Conservation (phyloP, 2,329 filamentous ascomycete species). For the Colletotrichum ledebouriae region DNA sequence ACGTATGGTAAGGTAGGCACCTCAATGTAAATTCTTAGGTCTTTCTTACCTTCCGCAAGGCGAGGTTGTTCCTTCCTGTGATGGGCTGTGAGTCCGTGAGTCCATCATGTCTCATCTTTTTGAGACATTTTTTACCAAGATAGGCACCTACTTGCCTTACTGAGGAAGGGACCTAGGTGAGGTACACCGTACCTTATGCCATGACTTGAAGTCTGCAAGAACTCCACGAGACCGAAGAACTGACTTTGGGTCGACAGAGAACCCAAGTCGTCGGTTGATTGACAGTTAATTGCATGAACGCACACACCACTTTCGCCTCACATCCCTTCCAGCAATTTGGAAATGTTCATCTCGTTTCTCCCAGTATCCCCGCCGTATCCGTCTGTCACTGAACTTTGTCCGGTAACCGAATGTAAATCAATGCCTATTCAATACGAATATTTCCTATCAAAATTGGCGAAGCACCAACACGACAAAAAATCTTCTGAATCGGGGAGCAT, state of each 20-base stretch:
- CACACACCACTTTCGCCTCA: slow-evolving; percentile 21
- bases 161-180: too few relatives aligned
- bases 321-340: slow-evolving; percentile 21
- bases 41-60: too few relatives aligned
- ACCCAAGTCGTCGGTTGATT: not conserved
- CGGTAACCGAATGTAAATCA: slow-evolving; percentile 34
- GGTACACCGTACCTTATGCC: too few relatives aligned
- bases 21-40: too few relatives aligned
- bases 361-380: slow-evolving; percentile 13
- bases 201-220: too few relatives aligned
- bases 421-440: slow-evolving; percentile 27
- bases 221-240: not conserved
- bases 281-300: slow-evolving; percentile 20
- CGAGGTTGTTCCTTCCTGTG: too few relatives aligned
- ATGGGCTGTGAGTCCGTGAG: too few relatives aligned
- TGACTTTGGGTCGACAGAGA: not conserved
- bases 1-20: not conserved
- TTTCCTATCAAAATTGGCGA: slow-evolving; percentile 19
- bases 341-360: slow-evolving; percentile 34
- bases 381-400: slow-evolving; percentile 22
- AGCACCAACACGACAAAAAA: slow-evolving; percentile 15
- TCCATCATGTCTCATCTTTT: too few relatives aligned
- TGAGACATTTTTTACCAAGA: too few relatives aligned
- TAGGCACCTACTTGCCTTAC: too few relatives aligned
- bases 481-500: slow-evolving; percentile 3